Evolutionary conservation across 177 flowering plant genomes (phyloP), one percentile per base, ranked within the genome.

Genomic region (Telopea speciosissima): DNA sequence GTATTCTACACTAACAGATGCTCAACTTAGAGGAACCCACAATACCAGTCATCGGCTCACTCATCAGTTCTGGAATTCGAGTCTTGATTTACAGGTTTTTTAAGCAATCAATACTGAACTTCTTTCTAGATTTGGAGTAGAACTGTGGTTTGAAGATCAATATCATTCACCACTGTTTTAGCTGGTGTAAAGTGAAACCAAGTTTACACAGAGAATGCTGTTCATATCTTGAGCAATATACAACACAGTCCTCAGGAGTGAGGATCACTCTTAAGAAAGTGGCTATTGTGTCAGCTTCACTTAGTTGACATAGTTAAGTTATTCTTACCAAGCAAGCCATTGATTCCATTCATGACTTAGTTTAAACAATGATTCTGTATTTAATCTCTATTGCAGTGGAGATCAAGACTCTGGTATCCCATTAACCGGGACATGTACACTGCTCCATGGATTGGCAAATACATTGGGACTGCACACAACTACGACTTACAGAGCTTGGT

Each of bases 361-460:
- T 54, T 54, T 54, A 3, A 21, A 54, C 16, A 54, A 54, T 63
- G 28, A 63, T 17, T 63, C 3, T 9, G 60, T 14, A 49, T 56
- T 52, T 22, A 63, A 62, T 36, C 44, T 8, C 21, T 36, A 60
- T 19, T n/a, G 26, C 76, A 83, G 86, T 71, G 86, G 86, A 25
- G 86, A 83, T 73, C 84, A 83, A 73, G 86, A 83, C 77, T 76
- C 86, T 0, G 80, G 78, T 9, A 65, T 81, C 17, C 86, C 84
- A 58, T 68, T 79, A 11, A 75, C 70, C 9, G 86, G 86, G 24
- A 77, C 66, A 21, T 67, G 85, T 13, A 70, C 52, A 3, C 60
- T 83, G 31, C 76, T 83, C 19, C 62, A 77, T 45, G 62, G 68
- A 14, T 31, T 83, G 49, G 83, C 79, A 2, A 77, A 26, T 44